Conservation (phyloP, 192 early-diverging fungal species). For the Spizellomyces sp. region DNA sequence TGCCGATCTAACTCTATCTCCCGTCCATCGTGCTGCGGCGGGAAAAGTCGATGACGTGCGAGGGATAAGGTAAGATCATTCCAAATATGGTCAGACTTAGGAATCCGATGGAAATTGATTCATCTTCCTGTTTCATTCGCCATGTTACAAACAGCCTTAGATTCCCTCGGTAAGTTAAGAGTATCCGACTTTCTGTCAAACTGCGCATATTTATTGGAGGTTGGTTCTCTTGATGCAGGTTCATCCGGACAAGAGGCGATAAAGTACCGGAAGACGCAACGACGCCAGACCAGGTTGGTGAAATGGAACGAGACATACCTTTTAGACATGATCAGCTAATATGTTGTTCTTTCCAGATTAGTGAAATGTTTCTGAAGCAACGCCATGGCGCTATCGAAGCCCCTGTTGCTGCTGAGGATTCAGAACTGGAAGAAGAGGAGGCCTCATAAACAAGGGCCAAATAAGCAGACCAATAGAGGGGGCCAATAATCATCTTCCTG, state of each 20-base stretch:
- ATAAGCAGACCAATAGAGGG: too few species aligned
- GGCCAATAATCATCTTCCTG: too few species aligned
- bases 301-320: too few species aligned
- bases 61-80: slow-evolving; percentile 17
- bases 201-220: too few species aligned
- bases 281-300: slow-evolving; percentile 13
- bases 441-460: too few species aligned
- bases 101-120: not conserved
- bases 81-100: not conserved
- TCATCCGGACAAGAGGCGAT: slow-evolving; percentile 18
- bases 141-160: not conserved
- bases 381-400: too few species aligned
- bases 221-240: not conserved
- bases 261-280: slow-evolving; percentile 25
- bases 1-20: slow-evolving; percentile 20
- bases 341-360: not conserved
- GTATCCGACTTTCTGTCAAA: too few species aligned
- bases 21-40: slow-evolving; percentile 20
- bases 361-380: slow-evolving; percentile 20
- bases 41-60: not conserved
- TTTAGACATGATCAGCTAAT: too few species aligned
- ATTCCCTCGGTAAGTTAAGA: slow-evolving; percentile 7
- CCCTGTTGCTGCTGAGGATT: too few species aligned
- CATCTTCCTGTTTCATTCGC: too few species aligned
- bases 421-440: too few species aligned